phyloP scores from a whole-genome alignment of 345 rosid species.

The Geranium brycei region DNA sequence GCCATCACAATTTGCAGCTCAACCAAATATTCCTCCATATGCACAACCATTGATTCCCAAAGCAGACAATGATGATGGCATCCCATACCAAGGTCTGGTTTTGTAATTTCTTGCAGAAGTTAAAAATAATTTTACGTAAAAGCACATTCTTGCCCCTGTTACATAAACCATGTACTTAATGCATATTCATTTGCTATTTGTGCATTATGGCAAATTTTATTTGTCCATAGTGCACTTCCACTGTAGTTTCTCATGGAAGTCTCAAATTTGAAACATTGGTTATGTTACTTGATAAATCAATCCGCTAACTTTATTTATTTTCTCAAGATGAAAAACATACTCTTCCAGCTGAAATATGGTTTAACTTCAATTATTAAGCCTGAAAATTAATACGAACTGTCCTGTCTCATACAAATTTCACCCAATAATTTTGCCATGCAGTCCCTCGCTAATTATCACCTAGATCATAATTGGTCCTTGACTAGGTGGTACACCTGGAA shows the following conservation, averaged over 20 bases:
- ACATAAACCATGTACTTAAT: no score
- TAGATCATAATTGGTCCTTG: neutral
- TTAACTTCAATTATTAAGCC: no score
- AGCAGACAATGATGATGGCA: neutral
- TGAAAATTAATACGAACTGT: no score
- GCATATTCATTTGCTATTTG: no score
- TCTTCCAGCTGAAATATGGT: no score
- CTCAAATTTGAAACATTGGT: neutral
- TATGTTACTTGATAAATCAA: no score
- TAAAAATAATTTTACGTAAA: neutral
- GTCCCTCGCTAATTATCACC: neutral
- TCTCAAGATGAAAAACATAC: neutral
- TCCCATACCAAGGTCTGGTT: neutral
- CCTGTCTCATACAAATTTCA: no score
- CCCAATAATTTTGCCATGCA: no score
- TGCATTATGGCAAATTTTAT: no score
- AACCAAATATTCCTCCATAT: slow-evolving; percentile 1
- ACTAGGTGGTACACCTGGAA: neutral
- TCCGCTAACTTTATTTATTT: no score
- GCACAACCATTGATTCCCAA: neutral
- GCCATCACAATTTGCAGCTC: neutral
- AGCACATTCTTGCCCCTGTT: neutral
- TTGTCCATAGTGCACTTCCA: neutral
- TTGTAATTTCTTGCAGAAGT: neutral
- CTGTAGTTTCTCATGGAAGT: neutral